Evolutionary conservation across 1,284 basidiomycete genomes (phyloP), one percentile per base, ranked within the genome.

Genomic region (Athelia psychrophila): DNA sequence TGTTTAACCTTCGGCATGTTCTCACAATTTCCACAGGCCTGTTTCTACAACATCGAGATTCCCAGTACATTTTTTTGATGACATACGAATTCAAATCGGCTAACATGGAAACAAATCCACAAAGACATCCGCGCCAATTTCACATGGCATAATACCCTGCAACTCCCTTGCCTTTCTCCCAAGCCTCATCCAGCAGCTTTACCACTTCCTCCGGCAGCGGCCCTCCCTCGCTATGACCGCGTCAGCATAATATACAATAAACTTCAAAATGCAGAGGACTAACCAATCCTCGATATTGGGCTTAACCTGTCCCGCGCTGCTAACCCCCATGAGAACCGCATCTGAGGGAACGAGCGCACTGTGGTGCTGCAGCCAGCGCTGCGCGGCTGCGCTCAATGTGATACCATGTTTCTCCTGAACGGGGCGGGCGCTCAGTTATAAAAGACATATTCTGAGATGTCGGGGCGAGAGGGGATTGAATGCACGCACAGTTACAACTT

Each of bases 301-400:
- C 56, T 63, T 57, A 22, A 69, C 54, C 40, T 69, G 67, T 6
- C 51, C 49, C 19, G 58, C 44, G 12, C 51, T 58, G 27, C 57
- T 61, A 6, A 62, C 68, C 23, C 68, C 68, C 36, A 68, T 64
- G 23, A 70, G 55, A 44, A 70, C 55, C 33, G 58, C 58, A 45
- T 69, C 67, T 2, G 58, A 58, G 18, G 60, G 53, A 16, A 59
- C 54, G 44, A 70, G 52, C n/a, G 57, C 47, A 30, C 64, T 66
- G 50, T 70, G 68, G 51, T 70, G 67, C n/a, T 58, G 58, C 20
- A 69, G 50, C 68, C 68, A 70, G 6, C 68, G 59, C 1, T 67
- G 53, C 4, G 67, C 65, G 1, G 56, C 55, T n/a, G 35, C 22
- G 35, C 52, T 50, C 6, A 59, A 38, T 9, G 3, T 52, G 5